Conservation (phyloP, 176 grass and related monocot genomes). For the Guadua angustifolia region DNA sequence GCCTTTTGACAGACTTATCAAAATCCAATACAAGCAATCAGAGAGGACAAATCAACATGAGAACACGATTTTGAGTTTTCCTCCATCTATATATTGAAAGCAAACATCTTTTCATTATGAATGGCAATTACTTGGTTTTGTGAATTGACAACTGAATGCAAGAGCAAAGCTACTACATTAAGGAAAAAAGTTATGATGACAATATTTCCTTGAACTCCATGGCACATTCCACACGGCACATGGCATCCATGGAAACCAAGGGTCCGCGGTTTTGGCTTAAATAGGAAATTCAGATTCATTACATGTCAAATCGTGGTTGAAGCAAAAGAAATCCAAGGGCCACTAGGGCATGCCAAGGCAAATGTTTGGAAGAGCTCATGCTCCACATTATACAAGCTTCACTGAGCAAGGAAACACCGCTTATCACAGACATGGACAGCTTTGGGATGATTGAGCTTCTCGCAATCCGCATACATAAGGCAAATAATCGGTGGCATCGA, state of each 20-base stretch:
- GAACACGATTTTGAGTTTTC: not conserved
- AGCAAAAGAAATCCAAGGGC: not conserved
- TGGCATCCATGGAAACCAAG: not conserved
- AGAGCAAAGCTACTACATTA: not conserved
- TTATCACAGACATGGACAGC: not conserved
- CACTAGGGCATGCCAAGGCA: not conserved
- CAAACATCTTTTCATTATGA: not conserved
- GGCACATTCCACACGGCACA: not conserved
- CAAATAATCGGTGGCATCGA: no score
- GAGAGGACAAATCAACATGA: not conserved
- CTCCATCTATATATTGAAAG: not conserved
- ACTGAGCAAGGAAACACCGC: not conserved
- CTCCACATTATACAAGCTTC: not conserved
- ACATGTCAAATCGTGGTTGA: not conserved
- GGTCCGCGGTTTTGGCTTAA: not conserved
- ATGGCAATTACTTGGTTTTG: not conserved
- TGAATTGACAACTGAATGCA: not conserved
- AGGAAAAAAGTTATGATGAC: not conserved
- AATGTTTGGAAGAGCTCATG: not conserved
- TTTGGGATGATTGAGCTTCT: not conserved
- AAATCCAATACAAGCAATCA: not conserved
- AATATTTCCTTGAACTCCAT: not conserved
- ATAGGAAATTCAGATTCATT: not conserved
- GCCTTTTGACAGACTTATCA: not conserved
- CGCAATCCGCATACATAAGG: not conserved